Percentiles rank a stretch among this genome's conserved stretches.
Conservation (phyloP, 2,329 filamentous ascomycete genomes). For the Verticillium nonalfalfae region DNA sequence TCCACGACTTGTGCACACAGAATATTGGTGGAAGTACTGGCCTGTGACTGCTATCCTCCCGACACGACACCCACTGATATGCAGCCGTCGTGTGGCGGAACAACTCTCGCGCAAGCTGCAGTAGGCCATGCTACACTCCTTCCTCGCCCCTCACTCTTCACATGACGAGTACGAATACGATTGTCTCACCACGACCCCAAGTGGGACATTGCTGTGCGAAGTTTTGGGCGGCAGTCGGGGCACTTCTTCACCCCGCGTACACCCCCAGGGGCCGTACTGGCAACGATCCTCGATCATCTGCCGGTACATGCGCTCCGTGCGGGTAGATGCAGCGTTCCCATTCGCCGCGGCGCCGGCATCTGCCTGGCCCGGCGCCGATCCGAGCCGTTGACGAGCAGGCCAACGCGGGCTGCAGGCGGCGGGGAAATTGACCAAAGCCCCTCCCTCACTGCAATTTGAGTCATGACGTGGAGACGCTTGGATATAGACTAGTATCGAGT, state of each 20-base stretch:
- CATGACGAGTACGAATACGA: too few relatives aligned
- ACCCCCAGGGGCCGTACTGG: not conserved
- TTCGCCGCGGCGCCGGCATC: not conserved
- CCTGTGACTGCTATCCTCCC: too few relatives aligned
- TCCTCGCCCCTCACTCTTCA: too few relatives aligned
- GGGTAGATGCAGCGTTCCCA: not conserved
- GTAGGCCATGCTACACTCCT: too few relatives aligned
- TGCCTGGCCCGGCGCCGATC: not conserved
- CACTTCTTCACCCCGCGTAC: not conserved
- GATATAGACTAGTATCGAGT: not conserved
- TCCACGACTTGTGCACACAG: too few relatives aligned
- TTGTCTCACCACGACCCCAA: not conserved
- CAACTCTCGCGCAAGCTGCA: too few relatives aligned
- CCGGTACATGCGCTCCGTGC: not conserved
- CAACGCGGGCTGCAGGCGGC: not conserved
- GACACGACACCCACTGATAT: too few relatives aligned
- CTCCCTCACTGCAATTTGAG: not conserved
- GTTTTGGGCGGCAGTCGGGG: not conserved
- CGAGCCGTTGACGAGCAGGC: not conserved
- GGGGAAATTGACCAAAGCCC: not conserved
- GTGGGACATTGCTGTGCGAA: not conserved
- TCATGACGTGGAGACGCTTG: not conserved
- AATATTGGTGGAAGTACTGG: too few relatives aligned
- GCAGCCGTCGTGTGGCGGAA: too few relatives aligned
- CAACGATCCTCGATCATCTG: not conserved